Evolutionary conservation across 176 grass and related monocot genomes (phyloP), one percentile per base, ranked within the genome.

Genomic region (Cocos nucifera): DNA sequence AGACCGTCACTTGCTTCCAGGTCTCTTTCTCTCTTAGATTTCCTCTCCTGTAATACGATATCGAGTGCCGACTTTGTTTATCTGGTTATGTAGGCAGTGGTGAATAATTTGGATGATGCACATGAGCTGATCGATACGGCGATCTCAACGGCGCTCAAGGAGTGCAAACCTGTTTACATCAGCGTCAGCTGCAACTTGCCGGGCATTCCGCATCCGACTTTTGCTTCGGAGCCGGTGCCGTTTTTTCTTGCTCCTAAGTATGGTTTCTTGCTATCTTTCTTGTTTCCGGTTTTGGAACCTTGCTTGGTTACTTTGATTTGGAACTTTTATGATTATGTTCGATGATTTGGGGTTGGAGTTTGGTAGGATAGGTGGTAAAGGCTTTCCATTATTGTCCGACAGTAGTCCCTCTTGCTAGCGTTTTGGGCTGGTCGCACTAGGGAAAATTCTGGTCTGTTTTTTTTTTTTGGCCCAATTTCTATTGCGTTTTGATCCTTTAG

Each of bases 131-230:
- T 66, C 24, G 64, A 66, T 66, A 66, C 24, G 5, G 50, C 64
- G 15, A 66, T 66, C 17, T 66, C 50, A 10, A 54, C 64, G 50
- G 64, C 64, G 15, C 50, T 66, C 50, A 66, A 66, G 51, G 50
- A 54, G 64, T 53, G 23, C 50, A 66, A 66, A 48, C 64, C 50
- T 4, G 64, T 66, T 22, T 66, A 66, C 22, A 66, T 66, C 64
- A 66, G 64, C 64, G 54, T 66, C 64, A 54, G 50, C 64, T 66
- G 64, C 50, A 66, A 66, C 64, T 30, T 66, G 49, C 50, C 64
- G 6, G 50, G 23, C 8, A 66, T 54, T 25, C 64, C 50, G 15
- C 64, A 66, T 18, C 64, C 50, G 22, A 54, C 64, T 17, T 66
- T 66, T 17, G 17, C 12, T 16, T 29, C 26, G 3, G 64, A 66